Evolutionary conservation across 2,329 filamentous ascomycete species (phyloP).

Genomic region (Leptoxyphium fumago): DNA sequence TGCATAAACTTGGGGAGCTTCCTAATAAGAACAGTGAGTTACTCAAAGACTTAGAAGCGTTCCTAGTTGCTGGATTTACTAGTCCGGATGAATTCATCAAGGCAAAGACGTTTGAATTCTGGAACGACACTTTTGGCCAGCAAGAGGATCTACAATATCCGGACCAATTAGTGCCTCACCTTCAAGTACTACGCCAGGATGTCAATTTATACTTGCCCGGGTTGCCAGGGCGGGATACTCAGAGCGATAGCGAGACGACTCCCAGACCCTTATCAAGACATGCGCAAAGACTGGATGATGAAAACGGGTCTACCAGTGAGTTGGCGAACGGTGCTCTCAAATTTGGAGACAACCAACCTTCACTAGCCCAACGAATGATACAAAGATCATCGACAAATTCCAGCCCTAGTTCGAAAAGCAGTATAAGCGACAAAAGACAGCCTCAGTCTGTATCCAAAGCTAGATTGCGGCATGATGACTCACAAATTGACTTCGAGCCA

Average conservation of each 20-base stretch:
- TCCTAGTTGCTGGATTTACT: constrained; percentile 39
- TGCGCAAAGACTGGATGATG: not conserved
- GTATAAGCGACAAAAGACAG: not conserved
- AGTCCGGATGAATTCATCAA: constrained; percentile 37
- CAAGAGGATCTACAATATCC: constrained; percentile 50
- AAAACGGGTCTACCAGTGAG: not conserved
- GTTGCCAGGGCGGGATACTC: constrained; percentile 22
- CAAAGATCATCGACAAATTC: too few species aligned
- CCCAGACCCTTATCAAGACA: not conserved
- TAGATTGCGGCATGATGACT: constrained; percentile 61
- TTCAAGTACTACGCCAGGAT: constrained; percentile 45
- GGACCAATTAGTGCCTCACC: constrained; percentile 42
- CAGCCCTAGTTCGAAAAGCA: not conserved
- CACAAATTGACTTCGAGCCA: constrained; percentile 61
- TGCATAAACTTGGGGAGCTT: constrained; percentile 41
- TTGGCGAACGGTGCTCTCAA: not conserved
- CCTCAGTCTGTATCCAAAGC: constrained; percentile 23
- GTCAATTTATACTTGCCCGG: constrained; percentile 37
- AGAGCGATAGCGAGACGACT: constrained; percentile 23
- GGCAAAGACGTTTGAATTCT: constrained; percentile 42
- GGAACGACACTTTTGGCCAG: constrained; percentile 56
- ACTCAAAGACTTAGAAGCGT: constrained; percentile 37
- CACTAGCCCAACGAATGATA: not conserved
- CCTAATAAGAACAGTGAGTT: constrained; percentile 35
- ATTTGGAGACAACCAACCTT: not conserved